Conservation (phyloP, 495 filamentous ascomycete species). For the Talaromyces trachyspermus region DNA sequence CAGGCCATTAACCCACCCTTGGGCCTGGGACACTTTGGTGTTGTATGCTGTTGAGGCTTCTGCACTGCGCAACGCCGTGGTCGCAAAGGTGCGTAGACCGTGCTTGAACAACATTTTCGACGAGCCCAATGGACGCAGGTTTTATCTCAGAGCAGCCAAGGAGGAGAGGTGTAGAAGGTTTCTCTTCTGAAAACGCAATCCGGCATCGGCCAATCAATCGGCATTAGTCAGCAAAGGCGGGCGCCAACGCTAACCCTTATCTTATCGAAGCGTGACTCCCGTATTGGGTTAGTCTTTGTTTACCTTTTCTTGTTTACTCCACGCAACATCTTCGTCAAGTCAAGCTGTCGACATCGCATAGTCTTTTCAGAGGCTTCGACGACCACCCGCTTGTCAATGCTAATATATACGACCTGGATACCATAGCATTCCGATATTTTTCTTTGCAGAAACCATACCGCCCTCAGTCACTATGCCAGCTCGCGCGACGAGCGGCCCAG, state of each 20-base stretch:
- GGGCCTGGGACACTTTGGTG: conserved; percentile 67
- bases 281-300: conserved; percentile 43
- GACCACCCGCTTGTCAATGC: too few relatives aligned
- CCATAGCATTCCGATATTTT: too few relatives aligned
- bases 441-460: background rate
- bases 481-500: conserved; percentile 50
- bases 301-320: conserved; percentile 18
- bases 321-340: background rate
- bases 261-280: conserved; percentile 18
- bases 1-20: conserved; percentile 75
- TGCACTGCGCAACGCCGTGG: conserved; percentile 44
- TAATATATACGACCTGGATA: too few relatives aligned
- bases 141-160: background rate
- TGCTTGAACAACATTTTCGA: conserved; percentile 58
- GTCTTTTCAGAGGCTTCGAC: background rate
- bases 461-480: conserved; percentile 46
- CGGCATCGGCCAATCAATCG: conserved; percentile 11
- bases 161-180: background rate
- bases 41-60: conserved; percentile 53
- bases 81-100: conserved; percentile 48
- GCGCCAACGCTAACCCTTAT: conserved; percentile 36
- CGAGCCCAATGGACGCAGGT: too few relatives aligned
- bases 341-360: background rate
- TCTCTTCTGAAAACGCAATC: conserved; percentile 3
- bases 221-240: conserved; percentile 18